Base-by-base conservation (phyloP, 2,329 filamentous ascomycete genomes). In the Epichloe elymi region DNA sequence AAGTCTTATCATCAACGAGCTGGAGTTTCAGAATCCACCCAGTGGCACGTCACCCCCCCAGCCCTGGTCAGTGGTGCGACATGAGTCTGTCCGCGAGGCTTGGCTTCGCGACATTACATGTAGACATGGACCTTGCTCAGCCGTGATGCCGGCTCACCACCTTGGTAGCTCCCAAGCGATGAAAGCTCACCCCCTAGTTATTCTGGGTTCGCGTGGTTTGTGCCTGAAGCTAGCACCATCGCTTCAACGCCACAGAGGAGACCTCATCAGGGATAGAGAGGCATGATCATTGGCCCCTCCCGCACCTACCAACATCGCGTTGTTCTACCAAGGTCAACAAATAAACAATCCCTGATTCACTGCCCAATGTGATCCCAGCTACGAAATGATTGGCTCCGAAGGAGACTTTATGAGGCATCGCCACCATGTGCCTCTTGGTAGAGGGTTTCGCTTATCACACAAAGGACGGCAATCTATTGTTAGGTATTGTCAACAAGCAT, bases 31-130 rank as follows among this genome's bases (percentile, higher is more conserved):
- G 42, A 1, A 11, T 45, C 26, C 42, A 33, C 42, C 42, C 20
- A 45, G 23, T 45, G 42, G 42, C 42, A 45, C 42, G 19, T 48
- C 46, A 8, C 5, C 19, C 17, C 4, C 8, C 17, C 39, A 38
- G 17, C 11, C 41, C 20, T 39, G 35, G 11, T 19, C 36, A 30
- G 12, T 52, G 46, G 46, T 52, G 51, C 51, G 51, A 52, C 51
- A 46, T 10, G 35, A 26, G 33, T 36, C 41, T 46, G n/a, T 49
- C 46, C 11, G 41, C 17, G 38, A 19, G 10, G 14, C 15, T n/a
- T 17, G 30, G 37, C 20, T 51, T 38, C 26, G 40, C 39, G 37
- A 15, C 43, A 42, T 42, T 10, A 8, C 23, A 26, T 26, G 6
- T 26, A 30, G 26, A 30, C 26, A 26, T 26, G 8, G 7, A 10